Percentiles rank a stretch among this genome's conserved stretches.
These are phyloP conservation scores for Apodospora peruviana DNA, from an alignment of 495 filamentous ascomycete genomes.

Conservation along the genomic window DNA sequence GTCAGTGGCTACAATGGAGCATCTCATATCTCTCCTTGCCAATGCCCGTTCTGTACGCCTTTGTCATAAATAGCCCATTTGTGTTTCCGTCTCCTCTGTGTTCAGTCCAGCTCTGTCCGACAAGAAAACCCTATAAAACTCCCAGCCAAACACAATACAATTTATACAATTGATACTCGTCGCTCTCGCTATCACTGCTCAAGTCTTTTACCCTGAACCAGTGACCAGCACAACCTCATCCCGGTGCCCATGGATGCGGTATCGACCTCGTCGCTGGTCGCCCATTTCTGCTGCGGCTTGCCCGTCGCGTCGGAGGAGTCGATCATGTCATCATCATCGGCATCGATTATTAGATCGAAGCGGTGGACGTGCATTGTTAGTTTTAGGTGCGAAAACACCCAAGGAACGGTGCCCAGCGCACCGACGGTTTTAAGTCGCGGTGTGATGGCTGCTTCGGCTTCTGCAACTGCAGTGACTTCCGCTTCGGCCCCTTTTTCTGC, in stretches of 20 bases:
- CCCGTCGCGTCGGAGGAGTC: neutral
- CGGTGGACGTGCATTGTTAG: constrained; percentile 42
- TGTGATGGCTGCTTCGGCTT: neutral
- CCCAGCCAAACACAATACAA: too few species aligned
- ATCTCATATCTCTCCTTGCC: too few species aligned
- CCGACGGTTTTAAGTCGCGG: constrained; percentile 14
- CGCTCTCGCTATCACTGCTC: too few species aligned
- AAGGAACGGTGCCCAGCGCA: constrained; percentile 36
- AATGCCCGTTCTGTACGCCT: neutral
- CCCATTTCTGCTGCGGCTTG: constrained; percentile 23
- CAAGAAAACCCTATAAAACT: too few species aligned
- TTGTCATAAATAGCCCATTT: neutral
- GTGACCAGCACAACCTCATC: constrained; percentile 43
- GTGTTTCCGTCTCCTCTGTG: neutral
- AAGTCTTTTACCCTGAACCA: constrained; percentile 21
- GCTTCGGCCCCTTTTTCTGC: too few species aligned
- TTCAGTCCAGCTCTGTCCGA: neutral
- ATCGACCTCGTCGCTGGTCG: constrained; percentile 22
- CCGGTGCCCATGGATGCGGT: constrained; percentile 42
- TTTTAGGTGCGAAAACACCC: constrained; percentile 44
- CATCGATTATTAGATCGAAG: constrained; percentile 32
- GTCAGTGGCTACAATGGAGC: too few species aligned
- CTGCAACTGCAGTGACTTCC: too few species aligned
- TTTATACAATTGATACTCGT: too few species aligned
- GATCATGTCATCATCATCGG: neutral